Conservation (phyloP, 2,329 filamentous ascomycete species). For the Colletotrichum viniferum region DNA sequence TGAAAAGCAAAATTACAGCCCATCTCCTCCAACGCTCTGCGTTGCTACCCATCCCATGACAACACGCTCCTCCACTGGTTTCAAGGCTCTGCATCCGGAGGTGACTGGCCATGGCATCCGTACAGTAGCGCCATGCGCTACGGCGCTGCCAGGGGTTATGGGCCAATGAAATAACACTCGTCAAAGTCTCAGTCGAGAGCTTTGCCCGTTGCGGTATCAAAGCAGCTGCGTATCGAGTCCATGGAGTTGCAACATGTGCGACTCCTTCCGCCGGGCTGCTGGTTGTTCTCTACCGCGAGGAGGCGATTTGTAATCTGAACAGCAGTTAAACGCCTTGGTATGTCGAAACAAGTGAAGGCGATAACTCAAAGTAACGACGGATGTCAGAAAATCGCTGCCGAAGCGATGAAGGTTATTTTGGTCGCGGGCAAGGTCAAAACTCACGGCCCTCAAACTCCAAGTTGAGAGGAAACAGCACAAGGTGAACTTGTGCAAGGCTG, state of each 20-base stretch:
- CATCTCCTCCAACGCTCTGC: not conserved
- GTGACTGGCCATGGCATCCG: constrained; percentile 4
- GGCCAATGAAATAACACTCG: not conserved
- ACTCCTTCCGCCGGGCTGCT: not conserved
- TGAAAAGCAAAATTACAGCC: not conserved
- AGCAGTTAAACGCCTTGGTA: not conserved
- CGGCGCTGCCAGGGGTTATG: not conserved
- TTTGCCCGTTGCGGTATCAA: not conserved
- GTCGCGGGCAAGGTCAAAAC: not conserved
- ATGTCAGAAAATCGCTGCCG: not conserved
- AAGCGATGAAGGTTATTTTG: not conserved
- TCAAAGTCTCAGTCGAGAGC: not conserved
- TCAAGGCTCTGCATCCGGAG: constrained; percentile 21
- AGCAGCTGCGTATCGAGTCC: not conserved
- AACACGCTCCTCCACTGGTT: constrained; percentile 8
- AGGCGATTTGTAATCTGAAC: not conserved
- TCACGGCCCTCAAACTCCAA: constrained; percentile 3
- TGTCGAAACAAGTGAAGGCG: not conserved
- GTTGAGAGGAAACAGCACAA: constrained; percentile 6
- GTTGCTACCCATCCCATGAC: constrained; percentile 5
- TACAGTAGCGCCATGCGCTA: constrained; percentile 11
- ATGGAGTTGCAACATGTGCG: not conserved
- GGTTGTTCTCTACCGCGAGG: not conserved
- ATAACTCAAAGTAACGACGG: not conserved
- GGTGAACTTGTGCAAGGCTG: constrained; percentile 9